These are phyloP conservation scores for Ormosia semicastrata DNA, from an alignment of 306 rosid genomes.

Conservation along the genomic window DNA sequence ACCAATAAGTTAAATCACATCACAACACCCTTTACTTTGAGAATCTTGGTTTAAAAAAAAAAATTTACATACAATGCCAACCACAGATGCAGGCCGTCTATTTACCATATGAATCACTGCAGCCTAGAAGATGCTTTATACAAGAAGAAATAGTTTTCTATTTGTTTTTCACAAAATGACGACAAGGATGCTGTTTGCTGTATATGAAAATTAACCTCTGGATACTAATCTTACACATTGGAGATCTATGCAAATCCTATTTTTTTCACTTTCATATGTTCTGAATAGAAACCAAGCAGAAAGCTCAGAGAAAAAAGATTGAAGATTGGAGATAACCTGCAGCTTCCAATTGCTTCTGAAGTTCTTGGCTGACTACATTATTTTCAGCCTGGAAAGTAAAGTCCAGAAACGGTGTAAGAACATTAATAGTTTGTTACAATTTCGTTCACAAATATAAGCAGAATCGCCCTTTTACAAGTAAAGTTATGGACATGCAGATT, in stretches of 20 bases:
- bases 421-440: background rate
- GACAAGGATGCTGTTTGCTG: background rate
- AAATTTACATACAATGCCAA: background rate
- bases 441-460: background rate
- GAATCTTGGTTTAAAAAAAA: background rate
- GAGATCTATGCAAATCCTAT: background rate
- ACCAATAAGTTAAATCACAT: background rate
- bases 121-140: background rate
- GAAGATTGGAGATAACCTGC: slow-evolving; percentile 54
- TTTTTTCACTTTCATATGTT: background rate
- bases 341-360: slow-evolving; percentile 86
- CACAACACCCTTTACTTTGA: background rate
- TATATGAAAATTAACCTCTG: background rate
- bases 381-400: slow-evolving; percentile 69
- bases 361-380: slow-evolving; percentile 77
- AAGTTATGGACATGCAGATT: background rate
- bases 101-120: background rate
- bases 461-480: background rate
- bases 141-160: background rate
- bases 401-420: background rate
- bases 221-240: background rate
- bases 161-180: background rate
- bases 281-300: slow-evolving; percentile 9
- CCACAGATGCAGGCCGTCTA: background rate
- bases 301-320: background rate